Evolutionary conservation across 148 eudicot species (phyloP), one percentile per base, ranked within the genome.

Genomic region (Cornus florida): DNA sequence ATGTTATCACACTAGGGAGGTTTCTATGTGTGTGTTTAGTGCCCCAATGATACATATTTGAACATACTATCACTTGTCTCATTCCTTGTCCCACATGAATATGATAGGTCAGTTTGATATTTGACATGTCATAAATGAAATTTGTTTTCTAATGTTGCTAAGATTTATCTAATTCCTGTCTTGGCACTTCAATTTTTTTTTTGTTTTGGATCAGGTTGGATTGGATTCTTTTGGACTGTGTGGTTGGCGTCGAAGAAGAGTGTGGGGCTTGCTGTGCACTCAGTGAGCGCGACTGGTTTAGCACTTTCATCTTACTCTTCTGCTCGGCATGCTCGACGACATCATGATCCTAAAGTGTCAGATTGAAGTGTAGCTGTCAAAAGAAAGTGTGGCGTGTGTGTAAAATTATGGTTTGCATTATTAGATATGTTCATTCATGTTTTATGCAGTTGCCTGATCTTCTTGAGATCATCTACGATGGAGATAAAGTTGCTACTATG

Each of bases 211-310:
- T 32, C 86, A 94, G 98, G 97, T 71, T 94, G 98, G 97, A 83
- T 92, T 48, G 98, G 94, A 46, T 92, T 94, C 93, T 84, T 92
- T 73, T 94, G 86, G 82, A 83, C 75, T 22, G 77, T 92, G 20
- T 94, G 94, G 94, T 75, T 89, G 67, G 87, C 82, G 23, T 62
- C 84, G 53, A 88, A 75, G 78, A 92, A 88, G 81, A 85, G 92
- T 69, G 83, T 78, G 65, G 73, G 82, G 16, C 39, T 94, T 62
- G 94, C 92, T 13, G 91, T 87, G 81, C 89, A 84, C 77, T 89
- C 94, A 0, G 66, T 90, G 39, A 67, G 70, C 59, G 56, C 80
- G 70, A 91, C 91, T 8, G 90, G 92, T 28, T 91, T 93, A 74
- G 92, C 93, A 10, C 77, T 90, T 71, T 81, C 98, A 17, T 84